Conservation (phyloP, 2,329 filamentous ascomycete species). For the Colletotrichum spaethianum region DNA sequence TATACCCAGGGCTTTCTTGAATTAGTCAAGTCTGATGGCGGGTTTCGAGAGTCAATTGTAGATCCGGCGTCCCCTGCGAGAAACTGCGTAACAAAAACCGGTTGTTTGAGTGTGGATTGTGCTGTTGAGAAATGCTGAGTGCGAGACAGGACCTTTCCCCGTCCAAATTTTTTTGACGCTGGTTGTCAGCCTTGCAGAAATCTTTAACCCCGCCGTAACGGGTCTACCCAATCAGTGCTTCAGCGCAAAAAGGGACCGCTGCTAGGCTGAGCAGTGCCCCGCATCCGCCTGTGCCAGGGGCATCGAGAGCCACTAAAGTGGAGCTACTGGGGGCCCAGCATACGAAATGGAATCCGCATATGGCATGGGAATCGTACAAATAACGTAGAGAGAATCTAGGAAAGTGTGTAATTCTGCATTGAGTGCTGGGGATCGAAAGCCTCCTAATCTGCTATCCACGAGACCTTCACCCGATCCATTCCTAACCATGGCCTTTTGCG, state of each 20-base stretch:
- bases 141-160: background rate
- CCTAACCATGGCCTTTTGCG: slow-evolving; percentile 6
- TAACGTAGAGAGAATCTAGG: background rate
- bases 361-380: background rate
- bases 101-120: background rate
- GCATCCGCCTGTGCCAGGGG: slow-evolving; percentile 21
- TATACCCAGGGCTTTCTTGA: background rate
- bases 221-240: slow-evolving; percentile 24
- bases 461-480: slow-evolving; percentile 9
- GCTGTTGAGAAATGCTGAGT: slow-evolving; percentile 9
- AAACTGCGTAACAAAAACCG: background rate
- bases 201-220: slow-evolving; percentile 29
- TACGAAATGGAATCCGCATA: background rate
- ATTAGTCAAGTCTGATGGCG: background rate
- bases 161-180: slow-evolving; percentile 40
- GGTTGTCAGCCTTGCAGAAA: slow-evolving; percentile 42
- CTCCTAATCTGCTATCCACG: background rate
- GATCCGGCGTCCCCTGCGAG: background rate
- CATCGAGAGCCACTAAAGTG: slow-evolving; percentile 10
- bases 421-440: background rate
- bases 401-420: background rate
- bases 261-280: slow-evolving; percentile 33
- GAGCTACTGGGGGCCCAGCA: background rate
- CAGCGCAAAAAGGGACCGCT: slow-evolving; percentile 32
- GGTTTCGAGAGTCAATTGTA: background rate